Evolutionary conservation across 306 rosid genomes (phyloP), one percentile per base, ranked within the genome.

Genomic region (Bauhinia variegata): DNA sequence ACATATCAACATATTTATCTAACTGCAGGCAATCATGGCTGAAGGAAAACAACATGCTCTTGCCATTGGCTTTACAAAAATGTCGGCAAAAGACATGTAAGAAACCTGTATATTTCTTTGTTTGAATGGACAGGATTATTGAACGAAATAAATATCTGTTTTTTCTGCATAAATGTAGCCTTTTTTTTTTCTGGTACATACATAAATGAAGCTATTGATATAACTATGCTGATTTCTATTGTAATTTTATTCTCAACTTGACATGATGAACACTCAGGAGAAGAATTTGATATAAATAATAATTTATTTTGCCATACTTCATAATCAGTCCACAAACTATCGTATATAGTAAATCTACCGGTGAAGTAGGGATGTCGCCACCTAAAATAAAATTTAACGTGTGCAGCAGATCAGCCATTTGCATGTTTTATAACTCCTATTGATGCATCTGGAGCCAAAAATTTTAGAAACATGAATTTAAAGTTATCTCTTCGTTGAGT

Each of bases 1-100:
- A 54, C 19, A 12, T 50, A 63, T n/a, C 32, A 2, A 47, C 34
- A 13, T 61, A 38, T 61, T 32, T 75, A 32, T 69, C 78, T 83
- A 75, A 81, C 78, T 57, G 82, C 89, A 92, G 96, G 98, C 96
- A 54, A 87, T 92, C 82, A 92, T 92, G 96, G 98, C 98, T 28
- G 98, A 92, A 89, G 98, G 98, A 73, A 92, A 92, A 82, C 89
- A 89, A 61, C 92, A 92, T 72, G 98, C 98, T 53, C 98, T 92
- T 84, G 98, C 98, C 53, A 89, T 92, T 54, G 98, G 98, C 78
- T 92, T 87, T 82, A 92, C 98, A 47, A 92, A 92, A 85, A 89
- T 92, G 96, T 92, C 98, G 13, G 92, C 98, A 17, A 92, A 92
- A 75, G 92, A 87, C 72, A 92, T 92, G 98, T 92, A 79, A 85